phyloP scores from a whole-genome alignment of 495 filamentous ascomycete species.

The Daldinia bambusicola region DNA sequence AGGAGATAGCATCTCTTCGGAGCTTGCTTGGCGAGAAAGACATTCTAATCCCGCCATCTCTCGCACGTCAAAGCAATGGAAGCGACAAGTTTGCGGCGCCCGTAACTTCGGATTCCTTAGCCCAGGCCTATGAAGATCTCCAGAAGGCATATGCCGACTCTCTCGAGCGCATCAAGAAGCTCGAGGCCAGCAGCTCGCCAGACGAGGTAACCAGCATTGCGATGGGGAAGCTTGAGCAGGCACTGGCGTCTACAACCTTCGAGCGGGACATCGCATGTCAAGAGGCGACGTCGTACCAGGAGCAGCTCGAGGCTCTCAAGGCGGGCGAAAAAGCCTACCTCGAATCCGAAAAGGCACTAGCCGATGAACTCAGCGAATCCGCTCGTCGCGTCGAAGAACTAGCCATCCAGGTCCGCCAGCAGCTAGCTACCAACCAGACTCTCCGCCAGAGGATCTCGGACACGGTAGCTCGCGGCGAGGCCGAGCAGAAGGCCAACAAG shows the following conservation, averaged over 20 bases:
- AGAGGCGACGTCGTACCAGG: constrained; percentile 67
- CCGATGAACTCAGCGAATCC: constrained; percentile 73
- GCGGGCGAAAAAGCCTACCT: constrained; percentile 70
- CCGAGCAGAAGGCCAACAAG: constrained; percentile 80
- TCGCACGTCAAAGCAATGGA: constrained; percentile 59
- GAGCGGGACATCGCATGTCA: constrained; percentile 76
- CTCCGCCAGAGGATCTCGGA: constrained; percentile 84
- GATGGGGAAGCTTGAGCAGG: constrained; percentile 70
- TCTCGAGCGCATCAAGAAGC: constrained; percentile 64
- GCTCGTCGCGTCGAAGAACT: constrained; percentile 81
- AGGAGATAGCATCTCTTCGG: constrained; percentile 85
- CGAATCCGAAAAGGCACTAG: constrained; percentile 68
- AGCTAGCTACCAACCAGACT: constrained; percentile 78
- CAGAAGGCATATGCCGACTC: constrained; percentile 67
- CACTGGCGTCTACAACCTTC: constrained; percentile 71
- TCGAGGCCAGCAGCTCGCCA: constrained; percentile 57
- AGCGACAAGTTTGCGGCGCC: constrained; percentile 46
- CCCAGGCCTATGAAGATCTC: constrained; percentile 81
- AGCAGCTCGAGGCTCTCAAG: constrained; percentile 70
- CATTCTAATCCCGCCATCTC: constrained; percentile 70
- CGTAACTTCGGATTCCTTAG: constrained; percentile 76
- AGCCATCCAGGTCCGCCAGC: constrained; percentile 76
- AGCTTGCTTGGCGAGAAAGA: constrained; percentile 87
- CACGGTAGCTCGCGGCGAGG: constrained; percentile 86
- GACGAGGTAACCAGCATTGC: constrained; percentile 66